A percentile compares a stretch with the other conserved stretches of the same genome.
Evolutionary conservation across 2,329 filamentous ascomycete species (phyloP).

Genomic region (Talaromyces pinophilus): DNA sequence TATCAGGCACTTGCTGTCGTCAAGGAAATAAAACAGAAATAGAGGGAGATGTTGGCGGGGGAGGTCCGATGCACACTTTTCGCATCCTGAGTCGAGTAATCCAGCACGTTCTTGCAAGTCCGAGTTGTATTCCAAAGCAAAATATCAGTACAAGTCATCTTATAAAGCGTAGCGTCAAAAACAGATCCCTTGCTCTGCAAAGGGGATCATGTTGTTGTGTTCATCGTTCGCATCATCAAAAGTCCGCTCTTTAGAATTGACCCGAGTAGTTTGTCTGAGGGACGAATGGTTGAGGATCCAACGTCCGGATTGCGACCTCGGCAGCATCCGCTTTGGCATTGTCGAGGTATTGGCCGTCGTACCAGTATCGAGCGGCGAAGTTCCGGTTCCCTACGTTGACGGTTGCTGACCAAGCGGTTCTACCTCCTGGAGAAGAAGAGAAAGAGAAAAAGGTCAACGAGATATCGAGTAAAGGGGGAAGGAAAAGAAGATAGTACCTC

Average conservation of each 20-base stretch:
- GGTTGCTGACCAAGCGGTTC: constrained; percentile 84
- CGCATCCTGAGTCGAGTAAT: not conserved
- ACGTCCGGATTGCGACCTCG: constrained; percentile 62
- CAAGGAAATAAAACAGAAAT: not conserved
- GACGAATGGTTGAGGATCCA: constrained; percentile 33
- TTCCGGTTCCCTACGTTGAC: constrained; percentile 69
- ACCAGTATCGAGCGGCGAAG: constrained; percentile 81
- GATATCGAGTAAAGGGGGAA: constrained; percentile 27
- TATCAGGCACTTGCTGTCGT: not conserved
- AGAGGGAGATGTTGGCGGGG: not conserved
- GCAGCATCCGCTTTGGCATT: constrained; percentile 92
- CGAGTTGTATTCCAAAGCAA: constrained; percentile 3
- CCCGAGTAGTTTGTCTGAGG: constrained; percentile 30
- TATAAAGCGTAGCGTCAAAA: constrained; percentile 3
- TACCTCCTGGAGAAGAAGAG: constrained; percentile 62
- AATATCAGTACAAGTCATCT: constrained; percentile 18
- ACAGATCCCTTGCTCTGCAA: not conserved
- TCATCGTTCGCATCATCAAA: not conserved
- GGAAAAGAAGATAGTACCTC: constrained; percentile 55
- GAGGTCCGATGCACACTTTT: not conserved
- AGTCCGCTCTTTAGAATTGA: constrained; percentile 26
- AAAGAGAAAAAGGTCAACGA: constrained; percentile 9
- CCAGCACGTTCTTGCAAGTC: constrained; percentile 13
- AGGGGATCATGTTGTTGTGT: not conserved
- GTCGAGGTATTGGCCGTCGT: constrained; percentile 82